These are phyloP conservation scores for Zalaria sp. DNA, from an alignment of 2,329 filamentous ascomycete genomes.

Conservation along the genomic window DNA sequence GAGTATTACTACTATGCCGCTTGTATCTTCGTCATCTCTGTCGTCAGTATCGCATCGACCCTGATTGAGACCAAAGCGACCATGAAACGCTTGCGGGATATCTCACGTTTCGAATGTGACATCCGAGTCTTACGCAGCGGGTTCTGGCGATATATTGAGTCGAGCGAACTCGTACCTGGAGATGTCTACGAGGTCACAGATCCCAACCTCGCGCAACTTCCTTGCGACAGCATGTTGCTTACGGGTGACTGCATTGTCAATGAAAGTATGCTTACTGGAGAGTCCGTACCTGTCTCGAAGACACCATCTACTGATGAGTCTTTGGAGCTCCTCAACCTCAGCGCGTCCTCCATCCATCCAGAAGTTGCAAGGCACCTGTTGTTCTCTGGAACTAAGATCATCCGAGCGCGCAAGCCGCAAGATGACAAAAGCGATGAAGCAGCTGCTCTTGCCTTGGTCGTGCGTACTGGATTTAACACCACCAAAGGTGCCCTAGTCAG, in stretches of 20 bases:
- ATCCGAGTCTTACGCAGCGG: conserved; percentile 85
- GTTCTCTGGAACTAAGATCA: conserved; percentile 90
- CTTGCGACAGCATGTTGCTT: conserved; percentile 80
- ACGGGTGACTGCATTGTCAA: conserved; percentile 97
- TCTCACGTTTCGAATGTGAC: conserved; percentile 90
- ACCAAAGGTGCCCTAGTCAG: conserved; percentile 92
- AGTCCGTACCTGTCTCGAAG: conserved; percentile 95
- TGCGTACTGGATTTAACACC: conserved; percentile 91
- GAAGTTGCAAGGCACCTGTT: conserved; percentile 80
- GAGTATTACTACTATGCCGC: conserved; percentile 96
- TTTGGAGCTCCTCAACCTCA: conserved; percentile 61
- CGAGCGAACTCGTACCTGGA: conserved; percentile 79
- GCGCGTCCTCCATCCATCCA: conserved; percentile 67
- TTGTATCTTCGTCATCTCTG: conserved; percentile 89
- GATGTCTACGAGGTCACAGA: conserved; percentile 97
- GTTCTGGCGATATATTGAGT: conserved; percentile 85
- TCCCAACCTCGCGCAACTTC: conserved; percentile 73
- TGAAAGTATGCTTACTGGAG: conserved; percentile 95
- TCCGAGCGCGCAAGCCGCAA: conserved; percentile 76
- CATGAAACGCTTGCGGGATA: conserved; percentile 78
- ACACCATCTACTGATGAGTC: conserved; percentile 68
- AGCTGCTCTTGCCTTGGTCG: conserved; percentile 79
- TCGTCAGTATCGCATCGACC: conserved; percentile 80
- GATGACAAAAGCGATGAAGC: conserved; percentile 77
- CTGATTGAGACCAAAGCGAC: conserved; percentile 85